Base-by-base conservation (phyloP, 83 land plant genomes). In the Picea engelmannii region DNA sequence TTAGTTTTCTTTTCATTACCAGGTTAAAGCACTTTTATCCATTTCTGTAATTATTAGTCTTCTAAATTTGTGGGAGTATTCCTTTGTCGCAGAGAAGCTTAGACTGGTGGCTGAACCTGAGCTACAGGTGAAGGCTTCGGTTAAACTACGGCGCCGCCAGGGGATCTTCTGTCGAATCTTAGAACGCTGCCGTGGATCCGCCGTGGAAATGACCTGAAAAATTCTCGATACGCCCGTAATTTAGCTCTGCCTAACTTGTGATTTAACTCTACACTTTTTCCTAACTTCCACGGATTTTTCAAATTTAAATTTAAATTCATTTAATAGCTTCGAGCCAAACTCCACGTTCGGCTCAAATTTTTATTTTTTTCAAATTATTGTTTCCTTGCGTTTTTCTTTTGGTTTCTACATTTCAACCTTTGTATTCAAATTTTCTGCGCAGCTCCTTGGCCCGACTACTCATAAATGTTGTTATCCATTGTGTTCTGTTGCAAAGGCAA, bases 21-120 rank as follows among this genome's bases (percentile, higher is more conserved):
- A 44, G 76, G 58, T 73, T 40, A 69, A 69, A 69, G 74, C n/a
- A 69, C 17, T 68, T 35, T 25, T 68, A 16, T 68, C 18, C 38
- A 68, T 23, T 69, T 69, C 20, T 69, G 18, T 6, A 38, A 17
- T 8, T 69, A 69, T 38, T 69, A 2, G 47, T 42, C 0, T 38
- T 5, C 17, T 69, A 35, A 69, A 35, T 16, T 69, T 35, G 17
- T 38, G 35, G 16, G 6, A 38, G 38, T 25, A 2, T 68, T 27
- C 11, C 5, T 31, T 1, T 67, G 38, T 6, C 38, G 38, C 40
- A n/a, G 13, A 73, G 24, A 21, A 44, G 25, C 13, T 1, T 44
- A 44, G 76, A 73, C 13, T 8, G 21, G 58, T 18, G 52, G 76
- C 24, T 73, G 24, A 40, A 20, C 13, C 58, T 55, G 58, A 55